Evolutionary conservation across 2,329 filamentous ascomycete species (phyloP), one percentile per base, ranked within the genome.

Genomic region (Venturia effusa): DNA sequence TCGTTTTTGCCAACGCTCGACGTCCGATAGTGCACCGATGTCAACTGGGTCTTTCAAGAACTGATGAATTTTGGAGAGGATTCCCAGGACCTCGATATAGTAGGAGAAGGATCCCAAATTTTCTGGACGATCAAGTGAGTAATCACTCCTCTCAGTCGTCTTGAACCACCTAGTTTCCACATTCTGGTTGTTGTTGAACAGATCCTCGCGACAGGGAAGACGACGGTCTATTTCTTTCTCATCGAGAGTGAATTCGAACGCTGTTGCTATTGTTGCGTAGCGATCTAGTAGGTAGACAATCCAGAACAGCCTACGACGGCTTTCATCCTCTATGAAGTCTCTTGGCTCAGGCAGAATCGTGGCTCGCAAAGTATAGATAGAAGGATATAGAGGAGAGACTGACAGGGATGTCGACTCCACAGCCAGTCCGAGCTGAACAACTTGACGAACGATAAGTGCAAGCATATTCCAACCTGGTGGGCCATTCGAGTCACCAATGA

Each of bases 381-480:
- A 96, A 1, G 88, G 86, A 72, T 88, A 91, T 64, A 86, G 83
- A 0, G 91, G 90, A 1, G 90, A 87, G 0, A 93, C 86, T 13
- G 89, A 86, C 7, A 88, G 85, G 0, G 90, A 94, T 34, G 87
- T 92, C 5, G 84, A 85, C 72, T 97, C 92, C 1, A 93, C 90
- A 0, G 91, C 87, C 32, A 97, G 77, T 0, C 92, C 92, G 0
- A 96, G 79, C 73, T 96, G 92, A 1, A 96, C 91, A 1, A 95
- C 90, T 7, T 90, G 92, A 24, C 92, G 84, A 1, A 91, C 92
- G 66, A 96, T 95, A 61, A 96, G 77, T 7, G 92, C 92, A 74
- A 96, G 85, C 65, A 96, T 82, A 71, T 96, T 96, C 92, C 92
- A 96, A 2, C 90, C 92, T 0, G 92, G 91, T 1, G 92, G 92